Base-by-base conservation (phyloP, 176 grass and related monocot species). In the Carex cristatella region DNA sequence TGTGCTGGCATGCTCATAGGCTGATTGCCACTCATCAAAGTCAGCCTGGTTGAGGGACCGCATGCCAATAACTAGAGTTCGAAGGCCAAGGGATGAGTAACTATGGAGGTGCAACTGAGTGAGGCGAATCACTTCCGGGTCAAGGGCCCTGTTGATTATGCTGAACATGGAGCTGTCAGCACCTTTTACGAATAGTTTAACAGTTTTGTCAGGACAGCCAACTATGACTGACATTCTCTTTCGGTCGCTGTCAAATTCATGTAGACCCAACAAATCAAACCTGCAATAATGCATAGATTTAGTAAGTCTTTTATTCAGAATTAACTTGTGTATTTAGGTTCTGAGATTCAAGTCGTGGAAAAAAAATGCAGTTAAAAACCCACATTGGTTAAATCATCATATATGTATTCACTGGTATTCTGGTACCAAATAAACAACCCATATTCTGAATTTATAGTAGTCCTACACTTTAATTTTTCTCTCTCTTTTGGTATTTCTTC, bases 171-270 rank as follows among this genome's bases (percentile, higher is more conserved):
- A 91, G 80, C 71, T 97, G 86, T 93, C 94, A 2, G 94, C 94
- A 53, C 94, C 94, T 93, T 97, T 97, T 70, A 92, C 89, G 79
- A 90, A 97, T 68, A 97, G 54, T 82, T 91, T 94, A 19, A 91
- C 73, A 59, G 84, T 87, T 82, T 88, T 91, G 89, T 97, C 84
- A 7, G 90, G 92, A 59, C 89, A 94, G 66, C 87, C 71, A 31
- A 97, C 86, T 79, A 97, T 92, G 71, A 92, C 92, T 59, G 94
- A 94, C 94, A 97, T 97, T 69, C 92, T 90, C 86, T 97, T 97
- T 67, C 94, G 92, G 67, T 94, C 94, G 88, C 94, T 94, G 75
- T 97, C 94, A 86, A 97, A 97, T 61, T 94, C 94, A 87, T 97
- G 94, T 71, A 94, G 87, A 65, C 92, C 94, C 87, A 97, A 87